These are phyloP conservation scores for Ramaria sp. DNA, from an alignment of 768 basidiomycete species.

Conservation along the genomic window DNA sequence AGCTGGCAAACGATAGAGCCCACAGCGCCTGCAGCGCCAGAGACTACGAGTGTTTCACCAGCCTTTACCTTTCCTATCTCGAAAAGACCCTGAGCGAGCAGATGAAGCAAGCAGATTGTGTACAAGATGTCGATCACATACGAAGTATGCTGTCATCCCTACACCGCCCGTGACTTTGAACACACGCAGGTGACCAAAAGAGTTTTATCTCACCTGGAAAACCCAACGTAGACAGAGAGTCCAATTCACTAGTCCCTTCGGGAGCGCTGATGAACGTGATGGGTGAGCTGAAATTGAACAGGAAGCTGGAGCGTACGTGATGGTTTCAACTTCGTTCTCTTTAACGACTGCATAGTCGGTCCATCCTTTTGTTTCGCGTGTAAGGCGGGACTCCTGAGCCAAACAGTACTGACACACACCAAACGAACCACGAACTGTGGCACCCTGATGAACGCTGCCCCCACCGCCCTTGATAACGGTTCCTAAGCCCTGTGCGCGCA, in stretches of 20 bases:
- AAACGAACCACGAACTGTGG: conserved; percentile 50
- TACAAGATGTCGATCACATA: conserved; percentile 22
- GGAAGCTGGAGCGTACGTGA: conserved; percentile 36
- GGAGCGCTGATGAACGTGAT: conserved; percentile 32
- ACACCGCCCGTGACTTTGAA: not conserved
- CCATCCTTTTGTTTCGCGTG: conserved; percentile 44
- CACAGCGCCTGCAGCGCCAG: conserved; percentile 87
- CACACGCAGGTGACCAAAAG: not conserved
- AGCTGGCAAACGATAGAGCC: conserved; percentile 80
- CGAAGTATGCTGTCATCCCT: conserved; percentile 89
- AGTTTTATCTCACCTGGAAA: conserved; percentile 40
- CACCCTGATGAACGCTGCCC: conserved; percentile 51
- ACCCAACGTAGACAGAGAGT: conserved; percentile 78
- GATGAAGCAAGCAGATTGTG: not conserved
- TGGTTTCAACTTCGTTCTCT: conserved; percentile 38
- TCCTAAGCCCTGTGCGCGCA: conserved; percentile 64
- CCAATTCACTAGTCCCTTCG: conserved; percentile 53
- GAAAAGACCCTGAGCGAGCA: conserved; percentile 53
- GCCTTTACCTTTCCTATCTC: conserved; percentile 72
- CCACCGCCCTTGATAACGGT: conserved; percentile 47
- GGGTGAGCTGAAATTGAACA: not conserved
- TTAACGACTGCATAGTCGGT: conserved; percentile 59
- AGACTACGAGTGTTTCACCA: conserved; percentile 78
- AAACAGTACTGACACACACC: conserved; percentile 34
- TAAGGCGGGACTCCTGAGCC: not conserved